A percentile compares a stretch with the other conserved stretches of the same genome.
These are phyloP conservation scores for Podospora bellae-mahoneyi DNA, from an alignment of 495 filamentous ascomycete genomes.

Conservation along the genomic window DNA sequence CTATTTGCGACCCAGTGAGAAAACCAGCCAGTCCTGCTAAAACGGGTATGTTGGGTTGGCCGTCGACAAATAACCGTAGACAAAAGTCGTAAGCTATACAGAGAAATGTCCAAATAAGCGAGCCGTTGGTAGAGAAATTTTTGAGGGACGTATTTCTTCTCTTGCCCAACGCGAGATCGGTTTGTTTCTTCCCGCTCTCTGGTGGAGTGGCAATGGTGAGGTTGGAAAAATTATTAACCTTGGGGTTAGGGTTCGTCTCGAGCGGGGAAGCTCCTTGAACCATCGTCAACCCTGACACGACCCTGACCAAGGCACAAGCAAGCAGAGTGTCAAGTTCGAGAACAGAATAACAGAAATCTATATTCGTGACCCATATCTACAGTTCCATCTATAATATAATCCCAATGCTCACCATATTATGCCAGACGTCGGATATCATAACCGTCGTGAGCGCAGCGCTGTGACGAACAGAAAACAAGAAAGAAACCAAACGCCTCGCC, in stretches of 20 bases:
- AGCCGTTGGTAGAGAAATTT: neutral
- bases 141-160: neutral
- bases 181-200: neutral
- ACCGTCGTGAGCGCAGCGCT: neutral
- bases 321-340: neutral
- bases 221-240: neutral
- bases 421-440: neutral
- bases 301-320: neutral
- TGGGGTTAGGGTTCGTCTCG: neutral
- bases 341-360: neutral
- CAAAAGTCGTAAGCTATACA: neutral
- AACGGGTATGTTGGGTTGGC: neutral
- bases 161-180: neutral
- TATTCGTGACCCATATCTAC: neutral
- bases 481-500: slow-evolving; percentile 1
- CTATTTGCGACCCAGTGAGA: neutral
- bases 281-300: neutral
- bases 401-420: neutral
- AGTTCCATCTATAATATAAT: neutral
- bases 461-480: neutral
- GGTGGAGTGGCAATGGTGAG: slow-evolving; percentile 4
- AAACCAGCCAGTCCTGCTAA: neutral
- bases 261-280: neutral
- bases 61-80: neutral
- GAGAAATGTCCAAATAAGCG: no score